phyloP scores from a whole-genome alignment of 176 grass and related monocot species.

The Calamus simplicifolius region DNA sequence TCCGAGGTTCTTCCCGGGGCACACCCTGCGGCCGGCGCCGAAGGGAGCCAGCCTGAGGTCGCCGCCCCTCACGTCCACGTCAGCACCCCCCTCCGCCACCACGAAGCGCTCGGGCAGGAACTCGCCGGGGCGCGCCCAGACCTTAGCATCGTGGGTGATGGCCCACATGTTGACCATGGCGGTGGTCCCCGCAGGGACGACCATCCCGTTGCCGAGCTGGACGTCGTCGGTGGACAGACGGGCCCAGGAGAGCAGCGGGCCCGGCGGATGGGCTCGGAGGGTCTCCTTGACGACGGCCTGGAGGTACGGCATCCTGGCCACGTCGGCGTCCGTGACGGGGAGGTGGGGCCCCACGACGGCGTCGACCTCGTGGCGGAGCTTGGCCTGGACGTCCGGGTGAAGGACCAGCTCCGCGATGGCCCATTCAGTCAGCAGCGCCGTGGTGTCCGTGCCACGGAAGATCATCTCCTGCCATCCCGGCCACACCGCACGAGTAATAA shows the following conservation, averaged over 20 bases:
- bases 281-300: constrained; percentile 78
- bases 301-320: constrained; percentile 52
- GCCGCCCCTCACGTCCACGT: constrained; percentile 72
- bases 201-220: constrained; percentile 55
- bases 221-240: constrained; percentile 68
- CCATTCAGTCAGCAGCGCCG: constrained; percentile 75
- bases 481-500: background rate
- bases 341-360: background rate
- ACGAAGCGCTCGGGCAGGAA: constrained; percentile 55
- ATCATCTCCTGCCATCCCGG: constrained; percentile 62
- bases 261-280: constrained; percentile 53
- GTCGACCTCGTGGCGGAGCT: constrained; percentile 44
- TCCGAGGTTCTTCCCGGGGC: constrained; percentile 77
- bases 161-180: constrained; percentile 92
- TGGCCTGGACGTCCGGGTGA: constrained; percentile 40
- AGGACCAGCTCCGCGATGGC: constrained; percentile 65
- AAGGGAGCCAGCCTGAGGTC: constrained; percentile 74
- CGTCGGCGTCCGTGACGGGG: constrained; percentile 33
- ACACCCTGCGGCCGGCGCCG: constrained; percentile 67
- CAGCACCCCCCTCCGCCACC: constrained; percentile 34
- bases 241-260: constrained; percentile 75
- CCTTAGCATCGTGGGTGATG: constrained; percentile 53
- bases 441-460: constrained; percentile 78
- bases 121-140: constrained; percentile 37
- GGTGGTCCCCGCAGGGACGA: constrained; percentile 59